phyloP scores from a whole-genome alignment of 2,329 filamentous ascomycete species.

The Mariannaea sp. region DNA sequence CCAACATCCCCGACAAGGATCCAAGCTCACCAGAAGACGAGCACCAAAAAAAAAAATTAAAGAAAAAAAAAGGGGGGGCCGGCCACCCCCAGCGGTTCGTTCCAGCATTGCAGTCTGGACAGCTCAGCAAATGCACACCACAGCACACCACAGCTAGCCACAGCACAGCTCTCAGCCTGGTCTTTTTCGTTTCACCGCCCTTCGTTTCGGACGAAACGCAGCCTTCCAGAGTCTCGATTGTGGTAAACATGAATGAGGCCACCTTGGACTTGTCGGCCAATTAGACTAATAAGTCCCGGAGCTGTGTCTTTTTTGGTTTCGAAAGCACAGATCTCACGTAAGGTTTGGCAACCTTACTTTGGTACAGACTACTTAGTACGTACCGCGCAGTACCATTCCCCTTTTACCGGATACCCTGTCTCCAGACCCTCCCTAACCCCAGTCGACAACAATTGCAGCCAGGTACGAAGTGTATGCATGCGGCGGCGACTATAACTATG shows the following conservation, averaged over 20 bases:
- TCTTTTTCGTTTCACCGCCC: conserved; percentile 19
- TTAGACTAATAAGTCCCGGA: conserved; percentile 3
- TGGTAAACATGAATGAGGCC: not conserved
- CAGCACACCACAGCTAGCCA: no score
- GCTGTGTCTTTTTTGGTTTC: conserved; percentile 1
- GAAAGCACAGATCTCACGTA: not conserved
- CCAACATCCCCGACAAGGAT: conserved; percentile 28
- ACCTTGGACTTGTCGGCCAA: not conserved
- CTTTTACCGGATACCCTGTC: no score
- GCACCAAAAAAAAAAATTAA: not conserved
- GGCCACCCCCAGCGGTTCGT: conserved; percentile 26
- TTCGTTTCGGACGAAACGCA: conserved; percentile 14
- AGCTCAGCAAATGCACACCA: no score
- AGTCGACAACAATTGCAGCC: no score
- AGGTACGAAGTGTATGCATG: no score
- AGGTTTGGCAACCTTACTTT: not conserved
- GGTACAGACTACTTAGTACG: not conserved
- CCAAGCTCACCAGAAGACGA: conserved; percentile 12
- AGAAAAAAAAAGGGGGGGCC: conserved; percentile 29
- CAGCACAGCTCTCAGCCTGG: not conserved
- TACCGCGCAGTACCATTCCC: not conserved
- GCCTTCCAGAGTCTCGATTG: not conserved
- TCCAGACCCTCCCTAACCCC: no score
- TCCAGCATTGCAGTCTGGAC: not conserved
- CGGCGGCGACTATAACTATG: not conserved